Evolutionary conservation across 768 basidiomycete genomes (phyloP).

Genomic region (Mycena sanguinolenta): DNA sequence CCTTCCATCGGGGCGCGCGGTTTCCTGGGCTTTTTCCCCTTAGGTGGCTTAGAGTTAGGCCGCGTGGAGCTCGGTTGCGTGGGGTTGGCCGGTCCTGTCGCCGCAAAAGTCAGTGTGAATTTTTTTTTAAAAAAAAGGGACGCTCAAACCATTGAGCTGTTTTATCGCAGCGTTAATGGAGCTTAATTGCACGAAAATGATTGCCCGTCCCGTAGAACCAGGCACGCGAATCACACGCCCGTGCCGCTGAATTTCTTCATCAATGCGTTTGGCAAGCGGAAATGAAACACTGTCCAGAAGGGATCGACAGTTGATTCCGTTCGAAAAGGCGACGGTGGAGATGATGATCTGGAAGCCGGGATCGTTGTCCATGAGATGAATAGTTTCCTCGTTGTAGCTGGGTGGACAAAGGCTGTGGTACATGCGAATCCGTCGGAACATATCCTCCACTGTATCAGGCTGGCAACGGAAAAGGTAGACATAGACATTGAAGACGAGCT

Average conservation of each 20-base stretch:
- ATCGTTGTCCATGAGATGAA: conserved; percentile 21
- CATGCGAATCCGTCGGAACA: conserved; percentile 11
- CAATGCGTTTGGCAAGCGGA: not conserved
- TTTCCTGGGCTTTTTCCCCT: too few species aligned
- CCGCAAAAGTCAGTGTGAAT: too few species aligned
- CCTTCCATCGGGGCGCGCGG: too few species aligned
- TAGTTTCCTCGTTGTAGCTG: conserved; percentile 13
- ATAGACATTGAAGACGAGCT: conserved; percentile 9
- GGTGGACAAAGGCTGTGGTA: conserved; percentile 2
- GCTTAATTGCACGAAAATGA: not conserved
- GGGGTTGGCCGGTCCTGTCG: too few species aligned
- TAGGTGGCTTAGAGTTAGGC: too few species aligned
- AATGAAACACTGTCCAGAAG: conserved; percentile 16
- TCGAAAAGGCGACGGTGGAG: conserved; percentile 18
- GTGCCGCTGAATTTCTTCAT: too few species aligned
- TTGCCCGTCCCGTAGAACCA: not conserved
- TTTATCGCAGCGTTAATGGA: too few species aligned
- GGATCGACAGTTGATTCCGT: conserved; percentile 16
- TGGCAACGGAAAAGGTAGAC: conserved; percentile 13
- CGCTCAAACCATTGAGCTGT: too few species aligned
- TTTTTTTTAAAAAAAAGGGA: too few species aligned
- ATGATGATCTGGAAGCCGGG: conserved; percentile 16
- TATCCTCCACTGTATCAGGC: not conserved
- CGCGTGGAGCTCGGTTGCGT: too few species aligned
- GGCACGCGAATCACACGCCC: too few species aligned